Evolutionary conservation across 1,139 yeast genomes (phyloP).

Genomic region (Hemisphaericaspora lyxosophila): DNA sequence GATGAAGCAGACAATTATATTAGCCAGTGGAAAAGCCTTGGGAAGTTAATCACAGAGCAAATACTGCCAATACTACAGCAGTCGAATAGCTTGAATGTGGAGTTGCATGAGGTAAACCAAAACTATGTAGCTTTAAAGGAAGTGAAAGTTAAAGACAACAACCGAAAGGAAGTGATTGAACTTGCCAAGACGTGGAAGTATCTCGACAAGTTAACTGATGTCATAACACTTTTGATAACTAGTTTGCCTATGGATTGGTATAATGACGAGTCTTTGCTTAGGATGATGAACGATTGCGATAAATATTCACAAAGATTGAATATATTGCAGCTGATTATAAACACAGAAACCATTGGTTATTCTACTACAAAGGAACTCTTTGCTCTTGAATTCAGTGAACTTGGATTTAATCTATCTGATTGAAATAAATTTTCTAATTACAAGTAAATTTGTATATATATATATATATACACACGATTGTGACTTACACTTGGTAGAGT

Average conservation of each 20-base stretch:
- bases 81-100: conserved; percentile 16
- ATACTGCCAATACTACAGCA: conserved; percentile 17
- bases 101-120: conserved; percentile 15
- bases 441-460: conserved; percentile 2
- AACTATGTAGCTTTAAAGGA: conserved; percentile 13
- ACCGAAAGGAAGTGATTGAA: conserved; percentile 11
- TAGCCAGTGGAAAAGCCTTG: conserved; percentile 1
- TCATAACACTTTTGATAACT: conserved; percentile 32
- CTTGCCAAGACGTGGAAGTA: conserved; percentile 26
- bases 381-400: conserved; percentile 11
- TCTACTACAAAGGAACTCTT: conserved; percentile 11
- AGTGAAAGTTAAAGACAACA: conserved; percentile 8
- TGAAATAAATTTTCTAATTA: conserved; percentile 4
- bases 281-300: conserved; percentile 30
- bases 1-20: conserved; percentile 6
- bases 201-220: conserved; percentile 26
- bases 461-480: not conserved
- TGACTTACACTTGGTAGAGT: conserved; percentile 37
- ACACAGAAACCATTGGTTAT: conserved; percentile 13
- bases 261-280: conserved; percentile 25
- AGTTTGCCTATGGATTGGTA: conserved; percentile 41
- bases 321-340: conserved; percentile 21
- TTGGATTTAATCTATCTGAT: conserved; percentile 3
- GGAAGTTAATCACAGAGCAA: conserved; percentile 8
- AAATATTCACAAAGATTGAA: conserved; percentile 21